phyloP scores from a whole-genome alignment of 164 flowering plant species.

The Houttuynia cordata region DNA sequence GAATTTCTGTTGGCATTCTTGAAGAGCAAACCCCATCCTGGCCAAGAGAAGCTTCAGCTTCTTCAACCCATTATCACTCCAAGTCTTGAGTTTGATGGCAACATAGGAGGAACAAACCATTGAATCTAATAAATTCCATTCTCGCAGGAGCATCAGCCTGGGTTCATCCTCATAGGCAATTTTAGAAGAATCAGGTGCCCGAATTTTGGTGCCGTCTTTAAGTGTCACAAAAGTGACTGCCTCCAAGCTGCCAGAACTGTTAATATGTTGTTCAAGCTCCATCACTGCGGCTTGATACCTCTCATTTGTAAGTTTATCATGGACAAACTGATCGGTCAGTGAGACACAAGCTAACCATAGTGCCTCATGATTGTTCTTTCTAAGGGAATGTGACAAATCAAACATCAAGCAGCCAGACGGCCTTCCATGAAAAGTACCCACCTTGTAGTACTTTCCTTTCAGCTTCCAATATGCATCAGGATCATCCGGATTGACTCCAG shows the following conservation, averaged over 20 bases:
- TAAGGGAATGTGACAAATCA: conserved; percentile 59
- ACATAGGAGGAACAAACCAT: conserved; percentile 90
- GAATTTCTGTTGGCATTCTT: conserved; percentile 91
- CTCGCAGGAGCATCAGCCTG: conserved; percentile 73
- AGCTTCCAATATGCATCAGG: conserved; percentile 40
- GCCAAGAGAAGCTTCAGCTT: conserved; percentile 80
- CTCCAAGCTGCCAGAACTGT: conserved; percentile 76
- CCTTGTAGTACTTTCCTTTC: conserved; percentile 55
- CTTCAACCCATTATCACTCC: conserved; percentile 95
- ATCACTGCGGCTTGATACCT: conserved; percentile 82
- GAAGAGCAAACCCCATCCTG: conserved; percentile 86
- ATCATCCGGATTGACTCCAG: conserved; percentile 30
- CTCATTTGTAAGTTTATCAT: conserved; percentile 81
- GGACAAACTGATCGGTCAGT: conserved; percentile 88
- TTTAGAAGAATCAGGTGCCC: conserved; percentile 70
- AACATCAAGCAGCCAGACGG: conserved; percentile 92
- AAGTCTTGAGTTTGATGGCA: conserved; percentile 84
- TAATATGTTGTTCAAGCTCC: conserved; percentile 94
- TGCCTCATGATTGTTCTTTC: conserved; percentile 81
- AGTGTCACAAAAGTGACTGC: conserved; percentile 71
- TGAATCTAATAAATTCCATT: conserved; percentile 93
- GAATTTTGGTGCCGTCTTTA: conserved; percentile 82
- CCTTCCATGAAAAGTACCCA: conserved; percentile 90
- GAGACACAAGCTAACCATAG: conserved; percentile 97
- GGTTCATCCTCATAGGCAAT: conserved; percentile 93